Base-by-base conservation (phyloP, 2,329 filamentous ascomycete genomes). In the Talaromyces sp. region DNA sequence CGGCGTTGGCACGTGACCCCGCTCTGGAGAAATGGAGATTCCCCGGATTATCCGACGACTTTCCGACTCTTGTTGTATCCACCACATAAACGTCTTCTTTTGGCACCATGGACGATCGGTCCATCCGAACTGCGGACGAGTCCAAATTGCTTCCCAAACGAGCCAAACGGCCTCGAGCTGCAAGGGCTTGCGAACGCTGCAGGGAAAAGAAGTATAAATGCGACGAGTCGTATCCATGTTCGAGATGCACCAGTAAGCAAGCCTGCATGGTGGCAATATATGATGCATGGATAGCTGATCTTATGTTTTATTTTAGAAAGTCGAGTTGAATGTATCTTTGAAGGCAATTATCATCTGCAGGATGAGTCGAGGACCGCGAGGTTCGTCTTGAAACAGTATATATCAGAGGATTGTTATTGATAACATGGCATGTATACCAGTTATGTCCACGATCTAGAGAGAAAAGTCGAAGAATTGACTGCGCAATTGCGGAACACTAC, bases 131-230 rank as follows among this genome's bases (percentile, higher is more conserved):
- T 9, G 17, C 9, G 7, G 51, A 35, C 17, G 32, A 21, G 14
- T 2, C 51, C 52, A 32, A 31, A 43, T 17, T 17, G 14, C 35
- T 17, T 38, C 35, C 35, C 8, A 38, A 38, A 26, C 56, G 32
- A 29, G 56, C 46, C 11, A 75, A 74, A 59, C 67, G 71, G 55
- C 74, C 75, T n/a, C 75, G 78, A n/a, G 77, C 79, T 19, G 74
- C 77, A 10, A 75, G 77, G 59, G 79, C 79, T 2, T 81, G 79
- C 64, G 77, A 80, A 63, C 68, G 76, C 31, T 81, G 79, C 66
- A 71, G 79, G 56, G 63, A 70, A 53, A 80, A 81, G 68, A 81
- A 81, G 68, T 80, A 81, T 67, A 79, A 78, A 64, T 81, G 79
- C 65, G 77, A 80, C 63, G 79, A 80, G 63, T 67, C 69, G 29